Evolutionary conservation across 2,329 filamentous ascomycete genomes (phyloP), one percentile per base, ranked within the genome.

Genomic region (Aschersonia sp.): DNA sequence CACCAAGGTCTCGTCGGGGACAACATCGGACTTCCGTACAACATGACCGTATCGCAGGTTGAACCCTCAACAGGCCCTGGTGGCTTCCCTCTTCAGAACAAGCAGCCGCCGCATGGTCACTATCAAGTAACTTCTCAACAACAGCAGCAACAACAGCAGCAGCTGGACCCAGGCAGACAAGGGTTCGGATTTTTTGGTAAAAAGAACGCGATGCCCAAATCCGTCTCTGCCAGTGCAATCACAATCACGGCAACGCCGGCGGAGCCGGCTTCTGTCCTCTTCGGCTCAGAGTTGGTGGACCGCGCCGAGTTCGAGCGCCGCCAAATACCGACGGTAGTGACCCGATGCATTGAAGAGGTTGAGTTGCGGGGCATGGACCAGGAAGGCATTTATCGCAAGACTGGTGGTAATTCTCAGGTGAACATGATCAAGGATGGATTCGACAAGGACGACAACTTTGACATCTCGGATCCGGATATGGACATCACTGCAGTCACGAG

Each of bases 311-410:
- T 79, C 59, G 92, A 98, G 65, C 86, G 85, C 53, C 82, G 85
- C 47, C 82, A 91, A 58, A 91, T 98, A 52, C 92, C 92, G 45
- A 83, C 81, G 52, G 86, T 98, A 31, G 86, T 98, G 43, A 91
- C 82, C 45, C 84, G 89, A 45, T 98, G 92, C 65, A 94, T 98
- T 55, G 87, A 95, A 61, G 91, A 98, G 66, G 92, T 98, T 40
- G 92, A 98, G 65, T 70, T 92, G 29, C 82, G 92, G 61, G 92
- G 91, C 66, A 95, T 98, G 87, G 89, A 97, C 58, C 79, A 94
- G 56, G 92, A 97, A 68, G 92, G 92, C 52, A 94, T 98, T 57
- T 98, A 98, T 69, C 82, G 92, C 59, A 98, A 98, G 73, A 95
- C 89, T 46, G 92, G 92, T 49, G 92, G 89, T 55, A 89, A 85